Percentiles rank a stretch among this genome's conserved stretches.
phyloP scores from a whole-genome alignment of 257 asterid genomes.

The Solanum tarapatanum region DNA sequence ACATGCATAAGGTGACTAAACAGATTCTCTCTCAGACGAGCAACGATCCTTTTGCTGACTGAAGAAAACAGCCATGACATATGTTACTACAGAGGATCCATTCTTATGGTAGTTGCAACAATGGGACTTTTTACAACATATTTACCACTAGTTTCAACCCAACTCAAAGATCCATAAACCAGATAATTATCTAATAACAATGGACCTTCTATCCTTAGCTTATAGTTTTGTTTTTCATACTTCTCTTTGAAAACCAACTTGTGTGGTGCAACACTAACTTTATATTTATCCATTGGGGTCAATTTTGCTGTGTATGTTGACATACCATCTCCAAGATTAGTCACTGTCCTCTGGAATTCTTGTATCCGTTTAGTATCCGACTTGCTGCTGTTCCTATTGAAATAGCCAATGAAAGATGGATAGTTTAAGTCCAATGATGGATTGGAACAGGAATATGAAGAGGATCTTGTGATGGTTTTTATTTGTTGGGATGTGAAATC shows the following conservation, averaged over 20 bases:
- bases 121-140: conserved; percentile 50
- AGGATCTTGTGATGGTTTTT: not conserved
- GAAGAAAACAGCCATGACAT: too few species aligned
- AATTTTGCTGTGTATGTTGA: too few species aligned
- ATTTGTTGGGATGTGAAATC: not conserved
- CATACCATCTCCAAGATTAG: too few species aligned
- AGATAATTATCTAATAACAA: not conserved
- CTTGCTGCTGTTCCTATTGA: not conserved
- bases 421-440: not conserved
- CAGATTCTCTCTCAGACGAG: too few species aligned
- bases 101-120: conserved; percentile 21
- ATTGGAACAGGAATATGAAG: not conserved
- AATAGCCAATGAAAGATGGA: not conserved
- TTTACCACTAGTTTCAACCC: conserved; percentile 40
- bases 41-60: too few species aligned
- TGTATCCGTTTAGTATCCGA: not conserved
- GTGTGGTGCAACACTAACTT: not conserved
- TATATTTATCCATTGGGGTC: not conserved
- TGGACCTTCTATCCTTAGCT: conserved; percentile 33
- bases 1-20: too few species aligned
- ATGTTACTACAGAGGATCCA: not conserved
- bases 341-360: not conserved
- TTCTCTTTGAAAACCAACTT: not conserved
- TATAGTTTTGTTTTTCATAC: conserved; percentile 42
- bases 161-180: conserved; percentile 37